Base-by-base conservation (phyloP, 371 early-diverging fungal species). In the Saksenaea vasiformis region DNA sequence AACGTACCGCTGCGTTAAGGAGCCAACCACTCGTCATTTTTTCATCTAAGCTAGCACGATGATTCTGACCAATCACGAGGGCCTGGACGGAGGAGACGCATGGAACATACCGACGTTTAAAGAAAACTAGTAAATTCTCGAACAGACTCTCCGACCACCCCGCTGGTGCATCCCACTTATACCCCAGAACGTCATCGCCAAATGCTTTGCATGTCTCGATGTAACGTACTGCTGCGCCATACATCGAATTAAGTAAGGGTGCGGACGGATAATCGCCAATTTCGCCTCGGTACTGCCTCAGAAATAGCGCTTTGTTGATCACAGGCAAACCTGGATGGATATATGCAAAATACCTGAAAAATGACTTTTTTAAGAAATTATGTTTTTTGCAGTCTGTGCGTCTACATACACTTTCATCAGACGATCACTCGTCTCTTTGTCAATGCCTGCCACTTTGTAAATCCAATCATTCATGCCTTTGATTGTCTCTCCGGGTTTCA, bases 291-390 rank as follows among this genome's bases (percentile, higher is more conserved):
- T 82, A 82, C 60, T 82, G 83, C 31, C 73, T 75, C 47, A 82
- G 34, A 55, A 82, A 82, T 4, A 82, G 56, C 1, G 54, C 22
- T 41, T 82, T 82, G 69, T 82, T 82, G 38, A 82, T 56, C 3
- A 82, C 71, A 31, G 83, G 83, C n/a, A 82, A 54, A 0, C 71
- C 74, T 10, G 79, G 77, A 62, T 82, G 83, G 26, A 82, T 82
- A 64, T 82, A 79, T 1, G 74, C 71, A 62, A 82, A 82, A 43
- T 79, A 82, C 5, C 82, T 82, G 55, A 0, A 39, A 39, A 39
- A 10, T 39, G n/a, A 39, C 1, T 14, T n/a, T 39, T 14, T n/a
- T 39, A n/a, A 39, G 11, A 11, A 2, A 14, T 11, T 11, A 1
- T 39, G n/a, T 9, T 22, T 22, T 22, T 22, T 47, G 22, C 8